Conservation (phyloP, 2,329 filamentous ascomycete species). For the Leptographium procerum region DNA sequence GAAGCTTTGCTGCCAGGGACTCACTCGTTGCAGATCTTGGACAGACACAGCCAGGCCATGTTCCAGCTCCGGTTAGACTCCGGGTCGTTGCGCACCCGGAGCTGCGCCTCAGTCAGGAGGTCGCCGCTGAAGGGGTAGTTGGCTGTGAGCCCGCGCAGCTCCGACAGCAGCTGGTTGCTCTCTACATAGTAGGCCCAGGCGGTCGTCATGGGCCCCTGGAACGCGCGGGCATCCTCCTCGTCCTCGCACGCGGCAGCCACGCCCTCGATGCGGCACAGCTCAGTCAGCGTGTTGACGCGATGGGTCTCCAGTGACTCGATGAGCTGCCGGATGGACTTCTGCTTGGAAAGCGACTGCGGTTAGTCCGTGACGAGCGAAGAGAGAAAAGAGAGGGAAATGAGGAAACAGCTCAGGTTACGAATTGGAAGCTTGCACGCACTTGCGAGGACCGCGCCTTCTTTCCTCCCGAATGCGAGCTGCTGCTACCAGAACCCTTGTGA, state of each 20-base stretch:
- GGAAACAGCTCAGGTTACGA: slow-evolving; percentile 12
- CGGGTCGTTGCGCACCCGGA: slow-evolving; percentile 51
- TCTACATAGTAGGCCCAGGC: slow-evolving; percentile 64
- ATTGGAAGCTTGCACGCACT: slow-evolving; percentile 20
- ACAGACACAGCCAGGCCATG: slow-evolving; percentile 59
- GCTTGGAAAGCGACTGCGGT: background rate
- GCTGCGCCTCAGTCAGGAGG: slow-evolving; percentile 53
- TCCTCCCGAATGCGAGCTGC: slow-evolving; percentile 7
- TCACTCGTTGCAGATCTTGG: slow-evolving; percentile 55
- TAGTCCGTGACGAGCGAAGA: background rate
- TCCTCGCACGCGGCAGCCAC: slow-evolving; percentile 46
- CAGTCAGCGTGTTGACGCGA: slow-evolving; percentile 61
- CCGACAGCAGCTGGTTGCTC: slow-evolving; percentile 56
- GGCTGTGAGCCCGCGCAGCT: slow-evolving; percentile 55
- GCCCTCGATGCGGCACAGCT: slow-evolving; percentile 60
- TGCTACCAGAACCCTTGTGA: slow-evolving; percentile 10
- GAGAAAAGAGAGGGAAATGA: background rate
- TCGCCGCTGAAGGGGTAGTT: slow-evolving; percentile 58
- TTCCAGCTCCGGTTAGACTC: slow-evolving; percentile 64
- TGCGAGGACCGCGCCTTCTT: slow-evolving; percentile 18
- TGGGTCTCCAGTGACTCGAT: slow-evolving; percentile 54
- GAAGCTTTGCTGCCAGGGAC: too few relatives aligned
- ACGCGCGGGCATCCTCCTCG: slow-evolving; percentile 45
- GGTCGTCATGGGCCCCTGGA: slow-evolving; percentile 53
- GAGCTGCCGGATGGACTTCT: slow-evolving; percentile 35